A percentile compares a stretch with the other conserved stretches of the same genome.
Evolutionary conservation across 768 basidiomycete genomes (phyloP).

Genomic region (Imleria badia): DNA sequence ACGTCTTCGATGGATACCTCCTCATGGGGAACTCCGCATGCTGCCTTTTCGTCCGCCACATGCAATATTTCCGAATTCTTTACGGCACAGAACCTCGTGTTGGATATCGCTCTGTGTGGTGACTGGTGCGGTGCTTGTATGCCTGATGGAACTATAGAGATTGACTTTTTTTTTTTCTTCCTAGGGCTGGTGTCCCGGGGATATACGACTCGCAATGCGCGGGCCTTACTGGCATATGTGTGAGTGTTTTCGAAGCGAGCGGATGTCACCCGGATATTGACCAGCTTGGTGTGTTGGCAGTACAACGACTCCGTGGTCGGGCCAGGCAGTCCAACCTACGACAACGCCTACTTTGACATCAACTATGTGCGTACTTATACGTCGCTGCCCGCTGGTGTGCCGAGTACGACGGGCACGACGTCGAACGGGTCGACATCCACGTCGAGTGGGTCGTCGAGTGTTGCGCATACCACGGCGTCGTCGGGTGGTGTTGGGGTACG

Average conservation of each 20-base stretch:
- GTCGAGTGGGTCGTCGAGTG: not conserved
- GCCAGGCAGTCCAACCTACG: constrained; percentile 52
- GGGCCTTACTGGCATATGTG: constrained; percentile 43
- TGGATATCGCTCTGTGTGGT: constrained; percentile 58
- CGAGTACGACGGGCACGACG: constrained; percentile 10
- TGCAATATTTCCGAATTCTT: constrained; percentile 50
- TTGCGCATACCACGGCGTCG: not conserved
- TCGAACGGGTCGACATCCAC: not conserved
- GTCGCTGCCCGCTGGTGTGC: constrained; percentile 14
- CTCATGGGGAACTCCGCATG: constrained; percentile 47
- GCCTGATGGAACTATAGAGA: too few relatives aligned
- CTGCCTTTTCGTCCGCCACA: constrained; percentile 38
- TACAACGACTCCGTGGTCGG: constrained; percentile 58
- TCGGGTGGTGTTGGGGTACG: not conserved
- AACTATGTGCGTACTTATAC: constrained; percentile 62
- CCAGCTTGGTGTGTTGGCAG: constrained; percentile 19
- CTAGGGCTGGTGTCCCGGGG: constrained; percentile 49
- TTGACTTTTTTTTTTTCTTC: not conserved
- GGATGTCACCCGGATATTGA: not conserved
- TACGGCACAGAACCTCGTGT: constrained; percentile 47
- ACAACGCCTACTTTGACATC: constrained; percentile 66
- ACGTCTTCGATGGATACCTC: constrained; percentile 37
- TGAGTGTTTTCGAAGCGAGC: constrained; percentile 22
- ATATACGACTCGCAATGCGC: constrained; percentile 45
- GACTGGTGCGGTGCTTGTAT: constrained; percentile 37